Evolutionary conservation across 1,284 basidiomycete genomes (phyloP).

Genomic region (Irpex sp.): DNA sequence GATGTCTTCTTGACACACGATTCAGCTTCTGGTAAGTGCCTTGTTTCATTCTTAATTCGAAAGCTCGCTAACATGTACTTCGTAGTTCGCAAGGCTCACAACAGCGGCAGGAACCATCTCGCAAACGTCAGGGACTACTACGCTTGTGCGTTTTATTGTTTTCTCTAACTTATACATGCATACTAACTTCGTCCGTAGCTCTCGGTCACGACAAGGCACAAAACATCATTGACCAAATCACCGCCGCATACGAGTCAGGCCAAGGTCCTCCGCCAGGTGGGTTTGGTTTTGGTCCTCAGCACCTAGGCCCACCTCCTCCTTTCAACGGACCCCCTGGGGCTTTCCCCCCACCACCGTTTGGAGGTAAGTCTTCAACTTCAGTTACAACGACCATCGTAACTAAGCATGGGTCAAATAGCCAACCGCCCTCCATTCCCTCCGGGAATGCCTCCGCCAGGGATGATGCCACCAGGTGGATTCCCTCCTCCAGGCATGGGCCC

Average conservation of each 20-base stretch:
- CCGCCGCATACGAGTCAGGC: constrained; percentile 83
- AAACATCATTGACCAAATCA: constrained; percentile 95
- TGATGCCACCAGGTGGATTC: constrained; percentile 40
- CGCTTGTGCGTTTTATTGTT: constrained; percentile 60
- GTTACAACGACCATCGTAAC: not conserved
- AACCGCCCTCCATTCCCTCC: constrained; percentile 67
- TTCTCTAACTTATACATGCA: not conserved
- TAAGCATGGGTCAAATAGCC: constrained; percentile 14
- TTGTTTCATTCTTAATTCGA: not conserved
- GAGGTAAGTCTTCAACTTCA: constrained; percentile 23
- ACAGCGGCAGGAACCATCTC: constrained; percentile 94
- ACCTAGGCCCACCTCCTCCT: constrained; percentile 42
- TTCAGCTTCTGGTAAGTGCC: constrained; percentile 69
- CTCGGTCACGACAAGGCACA: constrained; percentile 96
- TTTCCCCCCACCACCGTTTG: constrained; percentile 47
- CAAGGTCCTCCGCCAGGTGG: constrained; percentile 83
- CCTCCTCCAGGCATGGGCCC: constrained; percentile 33
- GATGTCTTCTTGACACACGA: constrained; percentile 91
- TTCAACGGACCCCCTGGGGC: constrained; percentile 46
- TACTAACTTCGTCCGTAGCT: constrained; percentile 41
- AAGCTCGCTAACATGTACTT: constrained; percentile 14
- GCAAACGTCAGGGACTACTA: constrained; percentile 98
- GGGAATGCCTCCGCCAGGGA: constrained; percentile 46
- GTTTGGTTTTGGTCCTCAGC: constrained; percentile 76
- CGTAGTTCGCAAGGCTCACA: constrained; percentile 95